These are phyloP conservation scores for Aspergillus carbonarius DNA, from an alignment of 2,329 filamentous ascomycete species.

Conservation along the genomic window DNA sequence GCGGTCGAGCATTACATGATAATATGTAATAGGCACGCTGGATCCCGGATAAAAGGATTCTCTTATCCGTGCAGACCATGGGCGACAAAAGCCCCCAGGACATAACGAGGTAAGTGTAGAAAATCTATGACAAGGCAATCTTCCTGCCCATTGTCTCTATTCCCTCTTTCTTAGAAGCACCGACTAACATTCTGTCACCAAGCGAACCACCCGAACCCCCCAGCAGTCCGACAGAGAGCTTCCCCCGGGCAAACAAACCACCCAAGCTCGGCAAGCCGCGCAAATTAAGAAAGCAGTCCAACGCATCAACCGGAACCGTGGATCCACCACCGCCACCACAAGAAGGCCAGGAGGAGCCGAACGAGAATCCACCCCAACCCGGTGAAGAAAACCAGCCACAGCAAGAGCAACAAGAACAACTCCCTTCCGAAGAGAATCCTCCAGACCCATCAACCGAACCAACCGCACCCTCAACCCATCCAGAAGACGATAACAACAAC, in stretches of 20 bases:
- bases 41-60: background rate
- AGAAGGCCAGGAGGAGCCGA: background rate
- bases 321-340: background rate
- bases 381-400: no score
- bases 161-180: background rate
- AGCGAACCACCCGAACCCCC: background rate
- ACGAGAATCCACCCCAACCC: no score
- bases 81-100: background rate
- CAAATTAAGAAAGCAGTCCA: background rate
- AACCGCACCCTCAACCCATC: background rate
- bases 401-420: no score
- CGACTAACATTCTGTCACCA: background rate
- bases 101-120: background rate
- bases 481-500: background rate
- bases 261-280: background rate
- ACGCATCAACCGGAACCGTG: background rate
- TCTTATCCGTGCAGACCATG: background rate
- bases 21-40: background rate
- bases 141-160: background rate
- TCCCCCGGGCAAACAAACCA: background rate
- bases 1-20: background rate
- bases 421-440: background rate
- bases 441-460: background rate
- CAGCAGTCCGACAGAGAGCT: background rate
- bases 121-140: background rate